Evolutionary conservation across 1,139 yeast genomes (phyloP), one percentile per base, ranked within the genome.

Genomic region (Lodderomyces pseudojiufengensis): DNA sequence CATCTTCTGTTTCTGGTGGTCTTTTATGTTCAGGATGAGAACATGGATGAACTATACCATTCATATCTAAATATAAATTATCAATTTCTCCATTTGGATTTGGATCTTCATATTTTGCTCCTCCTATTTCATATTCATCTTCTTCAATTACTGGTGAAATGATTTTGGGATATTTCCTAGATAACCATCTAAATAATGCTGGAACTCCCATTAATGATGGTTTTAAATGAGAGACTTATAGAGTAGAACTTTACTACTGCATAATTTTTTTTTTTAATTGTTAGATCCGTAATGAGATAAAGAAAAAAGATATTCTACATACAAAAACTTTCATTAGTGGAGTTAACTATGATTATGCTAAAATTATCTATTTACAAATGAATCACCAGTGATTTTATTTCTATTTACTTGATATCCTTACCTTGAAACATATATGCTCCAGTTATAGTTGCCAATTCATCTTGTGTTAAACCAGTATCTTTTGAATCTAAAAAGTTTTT

Each of bases 31-130:
- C 97, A 1, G 97, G 97, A 60, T 90, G 97, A 1, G 96, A 83
- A 70, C 97, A 90, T 1, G 97, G 97, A 65, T 90, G 97, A 4
- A 90, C 97, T 56, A 90, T 90, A 65, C 96, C 97, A 54, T 90
- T 90, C 97, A 90, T 90, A 63, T 90, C 97, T 43, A 90, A 69
- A 54, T 90, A 90, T 33, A 90, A 62, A 55, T 90, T 90, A 55
- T 90, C 97, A 36, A 88, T 65, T 62, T 92, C 98, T 16, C 97
- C 98, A 61, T 94, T 94, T 10, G 95, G 96, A 55, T 94, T 94
- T 9, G 95, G 83, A 40, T 78, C 78, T 27, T 78, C 59, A 56
- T 84, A 88, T 46, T 73, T 76, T 1, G 90, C 94, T 1, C 64
- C 68, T 25, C 57, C 55, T 13, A 54, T 61, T 38, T 76, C 74